phyloP scores from a whole-genome alignment of 331 rosid genomes.

The Cucumis variabilis region DNA sequence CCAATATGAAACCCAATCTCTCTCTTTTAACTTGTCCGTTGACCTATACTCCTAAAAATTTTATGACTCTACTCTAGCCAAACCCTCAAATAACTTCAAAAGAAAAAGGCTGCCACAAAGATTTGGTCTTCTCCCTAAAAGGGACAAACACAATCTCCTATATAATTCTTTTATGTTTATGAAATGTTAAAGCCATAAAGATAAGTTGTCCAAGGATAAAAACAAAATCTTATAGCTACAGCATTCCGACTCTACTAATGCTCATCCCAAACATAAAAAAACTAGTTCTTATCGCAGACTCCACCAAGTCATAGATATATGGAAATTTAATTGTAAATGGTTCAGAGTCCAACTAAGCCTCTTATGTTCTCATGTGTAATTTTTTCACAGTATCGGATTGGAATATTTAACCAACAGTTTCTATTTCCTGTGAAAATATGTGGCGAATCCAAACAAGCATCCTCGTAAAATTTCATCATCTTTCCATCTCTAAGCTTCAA shows the following conservation, averaged over 20 bases:
- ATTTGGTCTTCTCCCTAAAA: neutral
- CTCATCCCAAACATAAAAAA: neutral
- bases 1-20: neutral
- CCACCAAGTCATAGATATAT: neutral
- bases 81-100: neutral
- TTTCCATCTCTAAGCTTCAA: neutral
- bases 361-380: neutral
- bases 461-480: neutral
- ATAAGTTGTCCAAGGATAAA: neutral
- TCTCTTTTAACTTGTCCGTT: neutral
- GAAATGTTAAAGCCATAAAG: neutral
- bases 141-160: neutral
- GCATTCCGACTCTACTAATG: neutral
- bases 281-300: neutral
- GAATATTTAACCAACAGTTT: neutral
- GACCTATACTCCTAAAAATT: neutral
- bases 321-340: neutral
- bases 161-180: too few species aligned
- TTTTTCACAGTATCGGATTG: neutral
- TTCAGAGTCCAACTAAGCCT: neutral
- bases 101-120: neutral
- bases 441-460: neutral
- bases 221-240: neutral
- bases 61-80: neutral
- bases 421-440: neutral